phyloP scores from a whole-genome alignment of 495 filamentous ascomycete species.

The Aspergillus nanangensis region DNA sequence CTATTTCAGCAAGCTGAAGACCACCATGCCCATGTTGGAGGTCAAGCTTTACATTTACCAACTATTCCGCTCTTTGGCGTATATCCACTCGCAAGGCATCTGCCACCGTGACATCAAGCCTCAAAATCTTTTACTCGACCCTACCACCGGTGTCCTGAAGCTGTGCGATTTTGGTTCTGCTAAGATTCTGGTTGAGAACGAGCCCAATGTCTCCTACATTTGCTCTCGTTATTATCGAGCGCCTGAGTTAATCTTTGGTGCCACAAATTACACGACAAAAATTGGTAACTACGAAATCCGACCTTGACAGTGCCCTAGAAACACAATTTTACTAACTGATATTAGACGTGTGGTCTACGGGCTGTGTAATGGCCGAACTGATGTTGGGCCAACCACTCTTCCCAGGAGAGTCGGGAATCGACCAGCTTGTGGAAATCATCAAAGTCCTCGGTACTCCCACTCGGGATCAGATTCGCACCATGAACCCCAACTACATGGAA shows the following conservation, averaged over 20 bases:
- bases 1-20: constrained; percentile 99
- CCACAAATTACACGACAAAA: constrained; percentile 99
- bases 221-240: constrained; percentile 99
- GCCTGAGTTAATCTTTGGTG: constrained; percentile 96
- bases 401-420: constrained; percentile 98
- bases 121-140: constrained; percentile 93
- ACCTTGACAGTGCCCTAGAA: constrained; percentile 5
- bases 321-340: constrained; percentile 19
- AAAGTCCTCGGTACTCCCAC: constrained; percentile 97
- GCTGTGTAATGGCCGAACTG: constrained; percentile 98
- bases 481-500: constrained; percentile 99
- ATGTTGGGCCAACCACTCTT: constrained; percentile 99
- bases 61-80: constrained; percentile 95
- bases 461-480: constrained; percentile 97
- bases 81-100: constrained; percentile 99
- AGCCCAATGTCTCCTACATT: constrained; percentile 99
- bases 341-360: constrained; percentile 98
- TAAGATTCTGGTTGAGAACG: constrained; percentile 97
- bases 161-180: constrained; percentile 98
- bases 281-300: constrained; percentile 71
- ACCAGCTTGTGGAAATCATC: constrained; percentile 98
- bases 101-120: constrained; percentile 99
- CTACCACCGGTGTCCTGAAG: constrained; percentile 85
- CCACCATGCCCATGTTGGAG: constrained; percentile 97
- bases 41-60: constrained; percentile 99